phyloP scores from a whole-genome alignment of 2,329 filamentous ascomycete species.

The Acrocalymma vagum region DNA sequence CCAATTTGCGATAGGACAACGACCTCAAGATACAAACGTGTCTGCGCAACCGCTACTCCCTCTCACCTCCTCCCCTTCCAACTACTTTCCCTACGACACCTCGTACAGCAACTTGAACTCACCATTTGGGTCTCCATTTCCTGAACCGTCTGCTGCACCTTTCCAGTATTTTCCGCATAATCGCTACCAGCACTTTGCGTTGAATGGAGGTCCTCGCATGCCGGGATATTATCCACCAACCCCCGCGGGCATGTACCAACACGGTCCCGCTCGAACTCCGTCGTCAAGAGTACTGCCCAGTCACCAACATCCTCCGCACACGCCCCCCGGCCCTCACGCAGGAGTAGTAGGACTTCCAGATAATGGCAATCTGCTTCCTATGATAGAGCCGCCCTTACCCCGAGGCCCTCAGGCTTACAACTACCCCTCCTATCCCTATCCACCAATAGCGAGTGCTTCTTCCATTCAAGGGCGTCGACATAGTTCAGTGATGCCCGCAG shows the following conservation, averaged over 20 bases:
- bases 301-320: constrained; percentile 5
- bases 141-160: constrained; percentile 12
- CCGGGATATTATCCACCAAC: constrained; percentile 19
- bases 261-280: constrained; percentile 9
- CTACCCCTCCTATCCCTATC: background rate
- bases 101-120: constrained; percentile 11
- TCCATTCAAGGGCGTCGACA: constrained; percentile 11
- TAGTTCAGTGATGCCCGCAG: constrained; percentile 6
- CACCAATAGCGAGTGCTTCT: constrained; percentile 4
- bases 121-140: constrained; percentile 17
- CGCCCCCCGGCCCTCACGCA: constrained; percentile 10
- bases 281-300: constrained; percentile 17
- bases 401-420: constrained; percentile 10
- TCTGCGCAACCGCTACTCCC: constrained; percentile 26
- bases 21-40: constrained; percentile 25
- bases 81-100: constrained; percentile 13
- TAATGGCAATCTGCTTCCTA: constrained; percentile 6
- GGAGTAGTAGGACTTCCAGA: constrained; percentile 9
- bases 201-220: constrained; percentile 12
- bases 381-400: constrained; percentile 13
- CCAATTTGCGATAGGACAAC: constrained; percentile 25
- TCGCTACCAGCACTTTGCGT: constrained; percentile 14
- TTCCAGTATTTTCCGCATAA: constrained; percentile 16
- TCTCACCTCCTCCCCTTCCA: constrained; percentile 18
- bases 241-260: constrained; percentile 11